Evolutionary conservation across 768 basidiomycete species (phyloP), one percentile per base, ranked within the genome.

Genomic region (Myochromella boudieri): DNA sequence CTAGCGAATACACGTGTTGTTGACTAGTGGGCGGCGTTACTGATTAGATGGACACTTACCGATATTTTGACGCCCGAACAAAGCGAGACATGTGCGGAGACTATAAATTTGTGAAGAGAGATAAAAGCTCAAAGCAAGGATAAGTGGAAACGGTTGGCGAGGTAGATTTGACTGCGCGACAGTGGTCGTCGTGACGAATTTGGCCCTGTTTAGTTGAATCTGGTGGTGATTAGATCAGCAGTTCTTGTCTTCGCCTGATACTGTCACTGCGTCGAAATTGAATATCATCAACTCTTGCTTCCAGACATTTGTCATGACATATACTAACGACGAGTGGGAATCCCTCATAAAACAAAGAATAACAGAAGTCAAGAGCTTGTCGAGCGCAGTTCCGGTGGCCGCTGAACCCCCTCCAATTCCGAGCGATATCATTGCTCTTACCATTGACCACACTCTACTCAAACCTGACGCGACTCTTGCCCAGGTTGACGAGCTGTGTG

Each of bases 11-110:
- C n/a, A n/a, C n/a, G n/a, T n/a, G n/a, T n/a, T n/a, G n/a, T n/a
- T n/a, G n/a, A n/a, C n/a, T n/a, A n/a, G n/a, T n/a, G n/a, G n/a
- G n/a, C n/a, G n/a, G n/a, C n/a, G n/a, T n/a, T n/a, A n/a, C n/a
- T n/a, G n/a, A n/a, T n/a, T n/a, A n/a, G n/a, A n/a, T n/a, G n/a
- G n/a, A n/a, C 18, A 28, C 81, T 61, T 59, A 88, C 82, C 91
- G 80, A 71, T 94, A 93, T 66, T 93, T 93, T 43, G 89, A 91
- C 28, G 88, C 68, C 49, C 91, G 78, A 48, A 92, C 87, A 62
- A 93, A 93, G 49, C 89, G 82, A 57, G 89, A 91, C 91, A 92
- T 92, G 27, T 32, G 42, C 26, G 25, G 17, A 29, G 14, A 10
- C 32, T 12, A 14, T 20, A 17, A 27, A 14, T 24, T 7, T 37